phyloP scores from a whole-genome alignment of 768 basidiomycete species.

The Strobilomyces dryophilus region DNA sequence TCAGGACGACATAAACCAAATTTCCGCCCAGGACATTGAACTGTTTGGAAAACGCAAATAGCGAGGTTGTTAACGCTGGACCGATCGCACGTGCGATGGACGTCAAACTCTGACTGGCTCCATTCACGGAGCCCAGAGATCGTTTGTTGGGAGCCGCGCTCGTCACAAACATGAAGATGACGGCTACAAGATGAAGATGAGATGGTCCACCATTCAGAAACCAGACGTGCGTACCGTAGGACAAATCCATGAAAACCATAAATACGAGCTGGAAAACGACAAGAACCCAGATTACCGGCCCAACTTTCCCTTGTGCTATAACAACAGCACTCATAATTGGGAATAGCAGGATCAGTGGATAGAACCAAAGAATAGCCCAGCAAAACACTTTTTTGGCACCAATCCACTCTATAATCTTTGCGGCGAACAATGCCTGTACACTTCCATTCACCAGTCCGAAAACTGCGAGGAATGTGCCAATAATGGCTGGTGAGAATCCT shows the following conservation, averaged over 20 bases:
- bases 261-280: slow-evolving; percentile 27
- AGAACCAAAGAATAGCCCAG: slow-evolving; percentile 33
- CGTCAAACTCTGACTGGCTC: slow-evolving; percentile 46
- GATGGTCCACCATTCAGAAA: not conserved
- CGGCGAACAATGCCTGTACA: slow-evolving; percentile 39
- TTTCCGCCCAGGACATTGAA: slow-evolving; percentile 47
- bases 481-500: slow-evolving; percentile 36
- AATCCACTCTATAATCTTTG: slow-evolving; percentile 35
- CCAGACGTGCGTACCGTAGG: slow-evolving; percentile 29
- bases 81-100: slow-evolving; percentile 47
- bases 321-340: slow-evolving; percentile 45
- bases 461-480: slow-evolving; percentile 36
- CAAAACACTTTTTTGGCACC: slow-evolving; percentile 43
- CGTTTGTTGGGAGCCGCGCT: slow-evolving; percentile 48
- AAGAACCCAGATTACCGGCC: slow-evolving; percentile 35
- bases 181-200: slow-evolving; percentile 29
- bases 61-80: slow-evolving; percentile 44
- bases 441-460: slow-evolving; percentile 37
- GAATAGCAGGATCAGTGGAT: slow-evolving; percentile 39
- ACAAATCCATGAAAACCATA: slow-evolving; percentile 35
- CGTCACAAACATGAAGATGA: slow-evolving; percentile 52
- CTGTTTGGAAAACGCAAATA: slow-evolving; percentile 52
- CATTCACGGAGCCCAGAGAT: slow-evolving; percentile 56
- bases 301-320: slow-evolving; percentile 28
- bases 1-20: slow-evolving; percentile 44